phyloP scores from a whole-genome alignment of 768 basidiomycete genomes.

The Nidula microcarpa region DNA sequence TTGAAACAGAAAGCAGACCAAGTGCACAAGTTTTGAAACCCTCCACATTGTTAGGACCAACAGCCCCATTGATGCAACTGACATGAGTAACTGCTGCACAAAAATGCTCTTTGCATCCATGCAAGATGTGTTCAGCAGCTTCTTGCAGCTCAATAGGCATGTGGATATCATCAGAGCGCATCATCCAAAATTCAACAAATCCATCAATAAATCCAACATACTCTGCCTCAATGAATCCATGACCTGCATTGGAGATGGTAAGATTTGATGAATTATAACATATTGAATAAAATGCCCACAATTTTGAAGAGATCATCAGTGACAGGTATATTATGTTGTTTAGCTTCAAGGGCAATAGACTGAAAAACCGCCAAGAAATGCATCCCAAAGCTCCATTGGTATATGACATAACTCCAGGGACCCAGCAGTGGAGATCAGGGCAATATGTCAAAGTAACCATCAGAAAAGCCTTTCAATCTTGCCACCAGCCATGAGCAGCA shows the following conservation, averaged over 20 bases:
- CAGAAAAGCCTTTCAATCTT: neutral
- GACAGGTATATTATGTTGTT: neutral
- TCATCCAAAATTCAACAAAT: conserved; percentile 18
- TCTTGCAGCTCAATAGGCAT: conserved; percentile 6
- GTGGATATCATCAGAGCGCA: conserved; percentile 4
- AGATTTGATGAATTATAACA: neutral
- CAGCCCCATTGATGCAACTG: conserved; percentile 13
- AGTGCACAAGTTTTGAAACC: conserved; percentile 14
- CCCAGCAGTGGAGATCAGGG: neutral
- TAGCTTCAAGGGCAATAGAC: neutral
- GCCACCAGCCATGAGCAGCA: conserved; percentile 1
- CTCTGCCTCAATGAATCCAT: conserved; percentile 33
- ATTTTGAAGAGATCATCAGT: conserved; percentile 3
- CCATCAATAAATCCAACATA: conserved; percentile 22
- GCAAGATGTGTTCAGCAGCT: conserved; percentile 9
- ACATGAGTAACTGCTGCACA: conserved; percentile 19
- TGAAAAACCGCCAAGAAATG: neutral
- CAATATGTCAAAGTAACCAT: neutral
- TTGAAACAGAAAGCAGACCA: conserved; percentile 4
- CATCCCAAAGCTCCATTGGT: neutral
- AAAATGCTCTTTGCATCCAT: conserved; percentile 28
- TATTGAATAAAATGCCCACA: conserved; percentile 4
- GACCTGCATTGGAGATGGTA: conserved; percentile 12
- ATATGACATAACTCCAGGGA: neutral
- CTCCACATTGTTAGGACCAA: conserved; percentile 5